A percentile compares a stretch with the other conserved stretches of the same genome.
These are phyloP conservation scores for Naganishia friedmannii DNA, from an alignment of 768 basidiomycete species.

Conservation along the genomic window DNA sequence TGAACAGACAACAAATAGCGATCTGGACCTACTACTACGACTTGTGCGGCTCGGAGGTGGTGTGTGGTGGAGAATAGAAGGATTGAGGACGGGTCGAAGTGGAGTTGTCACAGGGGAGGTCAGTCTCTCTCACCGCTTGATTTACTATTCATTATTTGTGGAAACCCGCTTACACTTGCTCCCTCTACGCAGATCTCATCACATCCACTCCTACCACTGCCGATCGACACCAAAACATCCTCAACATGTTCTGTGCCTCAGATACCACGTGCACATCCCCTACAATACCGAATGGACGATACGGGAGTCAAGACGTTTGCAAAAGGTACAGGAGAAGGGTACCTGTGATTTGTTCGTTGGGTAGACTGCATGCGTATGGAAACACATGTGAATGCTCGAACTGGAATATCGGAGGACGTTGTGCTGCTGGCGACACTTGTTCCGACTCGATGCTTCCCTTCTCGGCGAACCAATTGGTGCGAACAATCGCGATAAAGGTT, in stretches of 20 bases:
- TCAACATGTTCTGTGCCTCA: conserved; percentile 21
- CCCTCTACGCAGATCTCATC: conserved; percentile 38
- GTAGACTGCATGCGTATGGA: too few species aligned
- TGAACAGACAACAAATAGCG: conserved; percentile 8
- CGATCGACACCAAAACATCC: background rate
- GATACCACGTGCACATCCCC: conserved; percentile 36
- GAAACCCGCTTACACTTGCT: background rate
- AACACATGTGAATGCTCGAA: too few species aligned
- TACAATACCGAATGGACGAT: conserved; percentile 47
- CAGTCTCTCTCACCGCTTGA: conserved; percentile 27
- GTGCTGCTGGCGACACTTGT: too few species aligned
- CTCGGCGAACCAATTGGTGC: too few species aligned
- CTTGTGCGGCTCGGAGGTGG: conserved; percentile 38
- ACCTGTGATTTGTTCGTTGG: conserved; percentile 33
- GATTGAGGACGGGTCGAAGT: conserved; percentile 43
- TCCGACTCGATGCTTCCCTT: too few species aligned
- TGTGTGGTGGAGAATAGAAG: conserved; percentile 43
- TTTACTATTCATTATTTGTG: background rate
- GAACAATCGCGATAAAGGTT: too few species aligned
- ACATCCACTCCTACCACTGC: conserved; percentile 32
- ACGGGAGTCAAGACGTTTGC: conserved; percentile 45
- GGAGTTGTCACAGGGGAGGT: conserved; percentile 50
- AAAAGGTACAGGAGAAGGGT: conserved; percentile 49
- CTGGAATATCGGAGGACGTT: too few species aligned
- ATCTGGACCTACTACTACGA: conserved; percentile 37